Evolutionary conservation across 106 monocot species (phyloP).

Genomic region (Posidonia australis): DNA sequence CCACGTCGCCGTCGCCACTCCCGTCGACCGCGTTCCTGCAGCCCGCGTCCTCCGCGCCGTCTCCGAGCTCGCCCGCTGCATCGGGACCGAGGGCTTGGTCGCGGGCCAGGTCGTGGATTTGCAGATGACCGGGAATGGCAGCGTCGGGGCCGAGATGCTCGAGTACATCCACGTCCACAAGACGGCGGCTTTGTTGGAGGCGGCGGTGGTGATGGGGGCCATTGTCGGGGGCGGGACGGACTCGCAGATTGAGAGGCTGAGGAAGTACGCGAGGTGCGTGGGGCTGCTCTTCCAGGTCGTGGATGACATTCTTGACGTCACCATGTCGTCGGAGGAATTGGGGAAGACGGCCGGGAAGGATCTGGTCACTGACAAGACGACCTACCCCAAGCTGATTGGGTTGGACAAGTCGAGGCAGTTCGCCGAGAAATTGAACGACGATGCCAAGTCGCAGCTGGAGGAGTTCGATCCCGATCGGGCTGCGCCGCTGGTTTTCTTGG

Average conservation of each 20-base stretch:
- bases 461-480: constrained; percentile 51
- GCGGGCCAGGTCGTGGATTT: constrained; percentile 23
- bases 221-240: constrained; percentile 63
- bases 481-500: constrained; percentile 51
- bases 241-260: constrained; percentile 45
- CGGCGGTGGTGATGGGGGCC: constrained; percentile 71
- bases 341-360: constrained; percentile 91
- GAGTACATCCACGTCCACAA: constrained; percentile 71
- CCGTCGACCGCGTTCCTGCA: constrained; percentile 11
- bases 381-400: constrained; percentile 73
- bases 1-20: constrained; percentile 15
- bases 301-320: constrained; percentile 77
- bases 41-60: constrained; percentile 17
- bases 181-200: constrained; percentile 79
- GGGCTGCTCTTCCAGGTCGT: constrained; percentile 87
- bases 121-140: constrained; percentile 7
- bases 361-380: constrained; percentile 62
- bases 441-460: constrained; percentile 50
- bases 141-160: constrained; percentile 3
- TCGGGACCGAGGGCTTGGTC: constrained; percentile 19
- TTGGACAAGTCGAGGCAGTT: constrained; percentile 61
- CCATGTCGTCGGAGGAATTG: constrained; percentile 58
- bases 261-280: constrained; percentile 50
- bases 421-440: constrained; percentile 49
- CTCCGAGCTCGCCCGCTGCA: constrained; percentile 13